Conservation (phyloP, 202 grass and related monocot genomes). For the Miscanthus sacchariflorus region DNA sequence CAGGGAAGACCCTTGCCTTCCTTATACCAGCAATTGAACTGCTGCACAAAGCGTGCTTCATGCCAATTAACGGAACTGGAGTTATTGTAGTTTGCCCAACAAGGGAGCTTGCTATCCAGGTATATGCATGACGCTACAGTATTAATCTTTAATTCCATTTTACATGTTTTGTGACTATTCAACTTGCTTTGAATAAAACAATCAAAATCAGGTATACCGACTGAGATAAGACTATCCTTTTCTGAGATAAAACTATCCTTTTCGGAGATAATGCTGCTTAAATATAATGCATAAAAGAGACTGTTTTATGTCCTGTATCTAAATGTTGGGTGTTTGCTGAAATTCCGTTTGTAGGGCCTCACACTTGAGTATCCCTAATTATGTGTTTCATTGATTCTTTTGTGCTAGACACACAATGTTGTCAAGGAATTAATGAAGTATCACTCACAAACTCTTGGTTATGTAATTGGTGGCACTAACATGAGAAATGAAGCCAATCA, state of each 20-base stretch:
- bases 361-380: background rate
- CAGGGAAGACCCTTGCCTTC: no score
- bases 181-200: background rate
- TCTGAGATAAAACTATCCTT: background rate
- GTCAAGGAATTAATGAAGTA: slow-evolving; percentile 90
- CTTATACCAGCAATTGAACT: no score
- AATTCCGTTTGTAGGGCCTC: background rate
- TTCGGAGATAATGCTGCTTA: background rate
- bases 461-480: slow-evolving; percentile 78
- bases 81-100: slow-evolving; percentile 71
- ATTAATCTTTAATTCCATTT: background rate
- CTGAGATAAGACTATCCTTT: no score
- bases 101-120: slow-evolving; percentile 75
- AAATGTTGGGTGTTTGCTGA: background rate
- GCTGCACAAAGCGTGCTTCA: slow-evolving; percentile 26
- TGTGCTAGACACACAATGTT: slow-evolving; percentile 72
- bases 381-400: slow-evolving; percentile 14
- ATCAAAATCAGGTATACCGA: background rate
- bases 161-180: background rate
- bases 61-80: slow-evolving; percentile 61
- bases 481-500: slow-evolving; percentile 70
- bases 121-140: background rate
- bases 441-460: slow-evolving; percentile 86
- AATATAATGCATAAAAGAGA: background rate
- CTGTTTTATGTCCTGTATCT: background rate